Percentiles rank a stretch among this genome's conserved stretches.
These are phyloP conservation scores for Phaeosphaeriaceae sp. DNA, from an alignment of 2,329 filamentous ascomycete genomes.

Conservation along the genomic window DNA sequence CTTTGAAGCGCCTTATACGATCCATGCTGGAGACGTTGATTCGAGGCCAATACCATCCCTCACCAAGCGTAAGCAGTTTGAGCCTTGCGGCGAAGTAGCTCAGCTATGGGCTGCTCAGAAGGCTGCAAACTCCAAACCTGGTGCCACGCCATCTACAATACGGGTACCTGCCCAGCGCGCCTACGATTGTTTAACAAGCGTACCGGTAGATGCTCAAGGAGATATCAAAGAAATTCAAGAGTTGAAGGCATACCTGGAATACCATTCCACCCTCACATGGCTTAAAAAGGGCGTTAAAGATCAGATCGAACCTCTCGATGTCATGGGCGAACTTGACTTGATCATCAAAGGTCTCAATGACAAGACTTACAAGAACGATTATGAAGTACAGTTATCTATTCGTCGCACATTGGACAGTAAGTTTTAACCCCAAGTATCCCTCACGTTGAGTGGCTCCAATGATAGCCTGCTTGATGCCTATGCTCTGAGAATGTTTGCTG, in stretches of 20 bases:
- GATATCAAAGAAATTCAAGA: conserved; percentile 24
- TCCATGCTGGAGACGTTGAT: background rate
- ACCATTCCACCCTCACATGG: conserved; percentile 39
- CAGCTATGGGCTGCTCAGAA: conserved; percentile 1
- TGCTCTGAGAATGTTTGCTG: background rate
- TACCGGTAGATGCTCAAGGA: conserved; percentile 28
- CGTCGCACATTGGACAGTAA: conserved; percentile 19
- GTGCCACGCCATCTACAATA: background rate
- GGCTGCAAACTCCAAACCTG: background rate
- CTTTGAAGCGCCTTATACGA: background rate
- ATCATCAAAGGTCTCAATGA: conserved; percentile 14
- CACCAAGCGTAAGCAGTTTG: conserved; percentile 24
- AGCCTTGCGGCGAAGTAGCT: conserved; percentile 1
- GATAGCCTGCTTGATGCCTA: too few relatives aligned
- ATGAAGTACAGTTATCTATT: conserved; percentile 40
- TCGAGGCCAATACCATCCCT: background rate
- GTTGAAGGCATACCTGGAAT: conserved; percentile 29
- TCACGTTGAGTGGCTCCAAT: too few relatives aligned
- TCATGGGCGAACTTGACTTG: background rate
- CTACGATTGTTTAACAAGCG: conserved; percentile 25
- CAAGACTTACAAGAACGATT: conserved; percentile 35
- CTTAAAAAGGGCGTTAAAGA: conserved; percentile 32
- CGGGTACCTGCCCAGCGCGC: conserved; percentile 15
- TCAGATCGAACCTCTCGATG: conserved; percentile 34
- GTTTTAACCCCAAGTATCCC: background rate